Evolutionary conservation across 75 land plant genomes (phyloP), one percentile per base, ranked within the genome.

Genomic region (Pinus taeda): DNA sequence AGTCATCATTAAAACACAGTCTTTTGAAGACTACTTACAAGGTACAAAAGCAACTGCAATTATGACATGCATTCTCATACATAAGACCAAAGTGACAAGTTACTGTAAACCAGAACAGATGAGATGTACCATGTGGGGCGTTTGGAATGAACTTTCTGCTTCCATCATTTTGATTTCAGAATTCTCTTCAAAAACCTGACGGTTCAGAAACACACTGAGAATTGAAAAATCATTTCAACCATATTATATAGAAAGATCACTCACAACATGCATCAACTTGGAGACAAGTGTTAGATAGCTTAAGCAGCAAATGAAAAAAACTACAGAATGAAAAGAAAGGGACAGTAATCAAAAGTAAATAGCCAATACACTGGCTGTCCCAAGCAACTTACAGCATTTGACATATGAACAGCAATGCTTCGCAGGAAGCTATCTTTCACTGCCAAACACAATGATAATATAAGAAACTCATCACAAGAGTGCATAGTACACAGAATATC

Each of bases 401-500:
- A 69, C 11, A 69, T 45, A 69, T 69, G 71, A 69, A 69, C 9
- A 42, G 42, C 53, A 18, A 69, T 69, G 71, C 71, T 69, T 6
- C 53, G 71, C 33, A 69, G 71, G 42, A 69, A 69, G 37, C n/a
- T 39, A 18, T 69, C 71, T n/a, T 69, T 69, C 71, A 20, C 71
- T 69, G 71, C 45, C 49, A 39, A 67, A 20, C 42, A 67, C 45
- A 67, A 67, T 0, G 20, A 18, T 6, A 15, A 39, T 39, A 39
- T 67, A 2, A 67, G 20, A n/a, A 67, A 67, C 1, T 9, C 4
- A 39, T 15, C 6, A 64, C 67, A 49, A 49, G 55, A 49, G 11
- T 8, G 7, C 49, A 45, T 2, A 49, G 11, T 49, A 49, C 55
- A 49, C 12, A 49, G 55, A 49, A 49, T 11, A 49, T 49, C 55